A percentile compares a stretch with the other conserved stretches of the same genome.
Conservation (phyloP, 805 yeast species). For the Saturnispora galanensis region DNA sequence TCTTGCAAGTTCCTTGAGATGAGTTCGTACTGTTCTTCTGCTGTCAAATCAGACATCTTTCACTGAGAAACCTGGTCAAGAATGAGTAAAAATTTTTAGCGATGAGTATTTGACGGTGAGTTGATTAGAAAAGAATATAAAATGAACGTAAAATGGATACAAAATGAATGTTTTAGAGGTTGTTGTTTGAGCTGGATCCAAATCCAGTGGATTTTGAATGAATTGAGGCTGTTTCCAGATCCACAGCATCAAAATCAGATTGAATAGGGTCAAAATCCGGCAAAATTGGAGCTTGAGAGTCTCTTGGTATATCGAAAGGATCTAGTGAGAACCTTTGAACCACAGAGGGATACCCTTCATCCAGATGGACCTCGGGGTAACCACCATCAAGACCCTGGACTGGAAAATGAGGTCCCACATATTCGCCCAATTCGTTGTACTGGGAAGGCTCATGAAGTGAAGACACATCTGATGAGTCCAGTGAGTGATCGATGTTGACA, state of each 20-base stretch:
- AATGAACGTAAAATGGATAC: too few species aligned
- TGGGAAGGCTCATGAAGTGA: too few species aligned
- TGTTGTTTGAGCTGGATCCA: too few species aligned
- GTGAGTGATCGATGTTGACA: not conserved
- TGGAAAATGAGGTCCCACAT: not conserved
- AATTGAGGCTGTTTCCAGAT: not conserved
- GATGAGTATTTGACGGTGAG: too few species aligned
- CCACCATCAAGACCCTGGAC: not conserved
- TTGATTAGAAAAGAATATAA: too few species aligned
- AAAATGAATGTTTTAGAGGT: too few species aligned
- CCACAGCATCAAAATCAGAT: not conserved
- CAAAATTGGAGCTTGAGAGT: not conserved
- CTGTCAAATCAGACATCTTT: constrained; percentile 29
- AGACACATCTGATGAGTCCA: too few species aligned
- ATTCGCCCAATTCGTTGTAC: not conserved
- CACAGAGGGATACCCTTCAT: constrained; percentile 1
- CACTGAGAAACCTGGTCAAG: not conserved
- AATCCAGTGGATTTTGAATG: not conserved
- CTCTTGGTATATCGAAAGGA: not conserved
- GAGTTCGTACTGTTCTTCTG: constrained; percentile 57
- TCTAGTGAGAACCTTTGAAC: constrained; percentile 1
- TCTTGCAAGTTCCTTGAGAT: constrained; percentile 88
- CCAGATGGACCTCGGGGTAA: constrained; percentile 2
- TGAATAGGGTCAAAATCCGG: not conserved
- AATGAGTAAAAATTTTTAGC: not conserved